Evolutionary conservation across 352 stramenopile genomes (phyloP).

Genomic region (Globisporangium solare): DNA sequence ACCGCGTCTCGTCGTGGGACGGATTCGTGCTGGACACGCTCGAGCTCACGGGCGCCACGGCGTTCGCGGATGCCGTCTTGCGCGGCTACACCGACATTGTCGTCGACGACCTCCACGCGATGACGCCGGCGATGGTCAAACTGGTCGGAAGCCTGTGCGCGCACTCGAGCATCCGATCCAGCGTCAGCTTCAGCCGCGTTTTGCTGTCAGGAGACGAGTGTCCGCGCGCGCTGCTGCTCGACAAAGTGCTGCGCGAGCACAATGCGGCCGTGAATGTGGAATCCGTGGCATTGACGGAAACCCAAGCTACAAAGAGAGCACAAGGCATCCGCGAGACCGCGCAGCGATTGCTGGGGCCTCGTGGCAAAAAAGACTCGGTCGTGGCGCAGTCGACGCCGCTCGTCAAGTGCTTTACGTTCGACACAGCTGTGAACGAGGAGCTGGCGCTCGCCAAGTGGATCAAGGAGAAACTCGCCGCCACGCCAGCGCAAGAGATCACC

Average conservation of each 20-base stretch:
- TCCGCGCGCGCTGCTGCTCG: conserved; percentile 28
- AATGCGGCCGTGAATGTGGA: not conserved
- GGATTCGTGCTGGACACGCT: conserved; percentile 56
- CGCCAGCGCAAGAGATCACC: conserved; percentile 12
- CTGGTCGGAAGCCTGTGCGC: conserved; percentile 36
- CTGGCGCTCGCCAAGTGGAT: conserved; percentile 11
- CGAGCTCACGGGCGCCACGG: conserved; percentile 4
- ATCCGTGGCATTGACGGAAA: not conserved
- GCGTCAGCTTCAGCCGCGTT: conserved; percentile 47
- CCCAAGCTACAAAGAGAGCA: not conserved
- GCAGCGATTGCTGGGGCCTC: conserved; percentile 1
- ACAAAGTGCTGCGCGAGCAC: conserved; percentile 20
- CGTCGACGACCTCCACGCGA: conserved; percentile 59
- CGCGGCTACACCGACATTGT: conserved; percentile 57
- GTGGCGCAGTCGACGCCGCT: not conserved
- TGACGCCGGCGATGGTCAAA: conserved; percentile 63
- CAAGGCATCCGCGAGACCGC: conserved; percentile 9
- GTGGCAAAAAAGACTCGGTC: not conserved
- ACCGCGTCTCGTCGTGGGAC: conserved; percentile 64
- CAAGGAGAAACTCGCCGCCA: conserved; percentile 3
- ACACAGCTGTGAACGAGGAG: conserved; percentile 21
- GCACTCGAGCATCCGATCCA: conserved; percentile 40
- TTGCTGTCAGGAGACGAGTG: conserved; percentile 28
- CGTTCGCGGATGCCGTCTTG: conserved; percentile 36
- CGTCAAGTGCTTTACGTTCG: conserved; percentile 15